Percentiles rank a stretch among this genome's conserved stretches.
Evolutionary conservation across 2,329 filamentous ascomycete genomes (phyloP).

Genomic region (Cylindrodendrum hubeiense): DNA sequence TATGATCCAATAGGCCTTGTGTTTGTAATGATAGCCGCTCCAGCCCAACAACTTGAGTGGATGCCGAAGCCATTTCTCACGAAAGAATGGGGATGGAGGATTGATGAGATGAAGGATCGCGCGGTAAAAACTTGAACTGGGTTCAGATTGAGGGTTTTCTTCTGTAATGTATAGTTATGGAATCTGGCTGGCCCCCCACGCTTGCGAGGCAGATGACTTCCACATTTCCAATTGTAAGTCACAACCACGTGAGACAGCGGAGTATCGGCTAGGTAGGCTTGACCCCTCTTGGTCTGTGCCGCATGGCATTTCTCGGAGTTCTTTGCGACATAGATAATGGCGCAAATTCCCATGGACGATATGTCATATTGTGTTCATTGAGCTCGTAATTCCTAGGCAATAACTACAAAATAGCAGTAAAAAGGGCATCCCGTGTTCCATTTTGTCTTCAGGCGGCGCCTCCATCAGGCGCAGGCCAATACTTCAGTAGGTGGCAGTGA

Average conservation of each 20-base stretch:
- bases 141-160: not conserved
- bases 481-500: constrained; percentile 79
- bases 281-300: not conserved
- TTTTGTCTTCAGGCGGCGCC: not conserved
- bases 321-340: not conserved
- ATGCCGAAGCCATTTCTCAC: not conserved
- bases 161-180: not conserved
- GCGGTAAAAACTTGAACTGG: not conserved
- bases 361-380: not conserved
- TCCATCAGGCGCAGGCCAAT: not conserved
- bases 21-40: not conserved
- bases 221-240: not conserved
- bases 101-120: not conserved
- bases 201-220: constrained; percentile 13
- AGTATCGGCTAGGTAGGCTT: constrained; percentile 5
- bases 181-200: constrained; percentile 17
- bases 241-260: constrained; percentile 7
- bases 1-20: not conserved
- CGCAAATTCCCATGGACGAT: not conserved
- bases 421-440: not conserved
- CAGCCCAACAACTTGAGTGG: not conserved
- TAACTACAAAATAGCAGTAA: not conserved
- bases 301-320: not conserved
- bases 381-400: not conserved
- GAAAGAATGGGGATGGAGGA: not conserved